These are phyloP conservation scores for Ceratocystis colombiana DNA, from an alignment of 2,329 filamentous ascomycete species.

Conservation along the genomic window DNA sequence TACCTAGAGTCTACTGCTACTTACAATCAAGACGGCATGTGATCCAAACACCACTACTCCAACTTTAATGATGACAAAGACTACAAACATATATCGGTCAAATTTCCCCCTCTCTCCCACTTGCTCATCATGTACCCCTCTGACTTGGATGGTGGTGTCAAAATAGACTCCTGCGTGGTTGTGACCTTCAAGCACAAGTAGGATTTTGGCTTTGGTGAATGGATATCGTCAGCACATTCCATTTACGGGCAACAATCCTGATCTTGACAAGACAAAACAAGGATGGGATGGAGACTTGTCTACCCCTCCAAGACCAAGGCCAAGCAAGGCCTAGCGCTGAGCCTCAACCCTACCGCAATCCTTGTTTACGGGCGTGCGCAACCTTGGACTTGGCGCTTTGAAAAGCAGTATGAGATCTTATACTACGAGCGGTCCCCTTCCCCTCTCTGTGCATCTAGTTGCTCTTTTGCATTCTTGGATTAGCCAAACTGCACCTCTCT, in stretches of 20 bases:
- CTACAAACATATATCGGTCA: background rate
- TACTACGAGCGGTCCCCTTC: background rate
- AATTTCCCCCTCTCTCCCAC: background rate
- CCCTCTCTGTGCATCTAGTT: background rate
- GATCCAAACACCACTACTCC: no score
- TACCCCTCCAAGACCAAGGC: background rate
- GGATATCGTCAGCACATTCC: constrained; percentile 16
- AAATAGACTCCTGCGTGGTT: background rate
- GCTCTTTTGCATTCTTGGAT: background rate
- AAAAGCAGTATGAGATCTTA: background rate
- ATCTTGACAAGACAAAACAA: background rate
- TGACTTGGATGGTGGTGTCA: background rate
- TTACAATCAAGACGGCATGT: background rate
- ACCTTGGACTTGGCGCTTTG: constrained; percentile 18
- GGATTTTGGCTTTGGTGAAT: constrained; percentile 7
- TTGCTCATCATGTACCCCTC: background rate
- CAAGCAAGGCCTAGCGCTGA: constrained; percentile 7
- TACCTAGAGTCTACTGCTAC: background rate
- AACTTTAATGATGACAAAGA: no score
- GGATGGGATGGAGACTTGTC: constrained; percentile 8
- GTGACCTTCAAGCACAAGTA: background rate
- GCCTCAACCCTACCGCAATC: constrained; percentile 18
- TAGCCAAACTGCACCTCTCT: background rate
- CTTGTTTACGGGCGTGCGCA: constrained; percentile 4
- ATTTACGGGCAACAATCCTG: constrained; percentile 24